Conservation (phyloP, 768 basidiomycete genomes). For the Mycena venus region DNA sequence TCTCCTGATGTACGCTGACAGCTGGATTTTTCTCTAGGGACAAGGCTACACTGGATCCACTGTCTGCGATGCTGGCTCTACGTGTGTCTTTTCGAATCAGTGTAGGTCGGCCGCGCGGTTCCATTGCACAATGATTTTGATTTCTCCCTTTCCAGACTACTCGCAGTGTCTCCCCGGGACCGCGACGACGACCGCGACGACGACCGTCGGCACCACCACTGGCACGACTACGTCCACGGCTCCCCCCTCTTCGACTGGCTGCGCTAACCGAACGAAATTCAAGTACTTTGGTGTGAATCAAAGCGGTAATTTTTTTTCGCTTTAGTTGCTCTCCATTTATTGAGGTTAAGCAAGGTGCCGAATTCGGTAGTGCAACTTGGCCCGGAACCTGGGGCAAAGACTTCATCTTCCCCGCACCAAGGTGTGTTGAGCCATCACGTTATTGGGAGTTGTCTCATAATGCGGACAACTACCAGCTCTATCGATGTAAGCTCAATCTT, state of each 20-base stretch:
- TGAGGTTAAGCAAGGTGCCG: constrained; percentile 47
- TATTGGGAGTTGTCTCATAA: neutral
- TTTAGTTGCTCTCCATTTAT: neutral
- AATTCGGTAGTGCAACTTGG: constrained; percentile 64
- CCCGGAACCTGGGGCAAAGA: constrained; percentile 61
- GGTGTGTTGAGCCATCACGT: neutral
- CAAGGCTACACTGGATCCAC: constrained; percentile 58
- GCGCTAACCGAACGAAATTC: constrained; percentile 63
- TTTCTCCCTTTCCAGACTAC: constrained; percentile 52
- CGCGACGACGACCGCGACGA: constrained; percentile 35
- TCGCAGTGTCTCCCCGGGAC: constrained; percentile 57
- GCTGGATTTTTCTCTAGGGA: constrained; percentile 45
- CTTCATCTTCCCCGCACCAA: constrained; percentile 36
- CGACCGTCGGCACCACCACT: constrained; percentile 42
- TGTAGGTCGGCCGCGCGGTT: constrained; percentile 47
- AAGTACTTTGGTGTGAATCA: constrained; percentile 74
- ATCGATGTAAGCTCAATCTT: constrained; percentile 44
- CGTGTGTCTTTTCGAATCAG: constrained; percentile 56
- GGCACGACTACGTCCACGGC: constrained; percentile 44
- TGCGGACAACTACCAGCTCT: constrained; percentile 60
- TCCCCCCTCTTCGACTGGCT: constrained; percentile 41
- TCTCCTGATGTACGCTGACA: neutral
- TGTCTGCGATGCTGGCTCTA: constrained; percentile 58
- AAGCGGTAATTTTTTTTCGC: constrained; percentile 51
- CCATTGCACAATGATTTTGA: neutral